These are phyloP conservation scores for Prunus mira DNA, from an alignment of 306 rosid genomes.

Conservation along the genomic window DNA sequence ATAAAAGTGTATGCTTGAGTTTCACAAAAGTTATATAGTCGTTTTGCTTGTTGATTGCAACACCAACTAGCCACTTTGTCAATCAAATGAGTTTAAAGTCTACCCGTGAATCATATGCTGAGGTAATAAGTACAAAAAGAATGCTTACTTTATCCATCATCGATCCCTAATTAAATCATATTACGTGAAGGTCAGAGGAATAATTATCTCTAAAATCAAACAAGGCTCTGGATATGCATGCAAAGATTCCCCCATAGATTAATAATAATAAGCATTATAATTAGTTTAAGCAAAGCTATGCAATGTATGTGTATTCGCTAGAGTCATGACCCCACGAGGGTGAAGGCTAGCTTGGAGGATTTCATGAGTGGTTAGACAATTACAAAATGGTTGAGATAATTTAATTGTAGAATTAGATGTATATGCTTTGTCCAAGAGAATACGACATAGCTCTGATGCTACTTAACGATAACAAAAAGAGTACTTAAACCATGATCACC, in stretches of 20 bases:
- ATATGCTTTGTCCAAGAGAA: conserved; percentile 37
- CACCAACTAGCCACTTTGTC: background rate
- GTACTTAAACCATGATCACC: background rate
- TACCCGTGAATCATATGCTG: conserved; percentile 7
- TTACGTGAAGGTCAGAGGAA: background rate
- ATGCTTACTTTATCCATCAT: background rate
- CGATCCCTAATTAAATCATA: background rate
- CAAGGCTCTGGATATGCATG: background rate
- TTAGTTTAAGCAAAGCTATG: background rate
- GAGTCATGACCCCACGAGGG: background rate
- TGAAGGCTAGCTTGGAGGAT: background rate
- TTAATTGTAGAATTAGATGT: background rate
- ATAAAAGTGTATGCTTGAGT: background rate
- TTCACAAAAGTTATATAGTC: background rate
- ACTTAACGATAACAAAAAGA: background rate
- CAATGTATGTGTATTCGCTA: background rate
- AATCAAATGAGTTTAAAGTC: background rate
- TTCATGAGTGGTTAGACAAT: conserved; percentile 19
- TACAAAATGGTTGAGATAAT: conserved; percentile 1
- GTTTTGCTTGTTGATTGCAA: conserved; percentile 10
- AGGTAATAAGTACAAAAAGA: conserved; percentile 6
- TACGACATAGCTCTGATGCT: conserved; percentile 10
- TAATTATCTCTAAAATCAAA: background rate
- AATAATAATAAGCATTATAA: background rate
- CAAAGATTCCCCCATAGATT: background rate